Base-by-base conservation (phyloP, 2,329 filamentous ascomycete genomes). In the Penicillium sp. region DNA sequence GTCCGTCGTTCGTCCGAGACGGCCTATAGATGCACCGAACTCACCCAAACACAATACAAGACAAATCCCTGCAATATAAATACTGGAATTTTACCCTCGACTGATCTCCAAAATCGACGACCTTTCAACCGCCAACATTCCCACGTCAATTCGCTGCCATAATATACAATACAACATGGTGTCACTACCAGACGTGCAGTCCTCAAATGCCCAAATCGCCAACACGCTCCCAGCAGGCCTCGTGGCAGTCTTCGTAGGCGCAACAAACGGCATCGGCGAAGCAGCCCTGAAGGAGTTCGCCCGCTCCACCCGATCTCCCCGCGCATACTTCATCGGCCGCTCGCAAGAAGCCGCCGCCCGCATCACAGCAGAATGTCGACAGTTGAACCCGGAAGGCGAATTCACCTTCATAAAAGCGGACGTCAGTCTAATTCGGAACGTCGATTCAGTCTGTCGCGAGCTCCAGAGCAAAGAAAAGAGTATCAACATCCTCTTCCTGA, bases 401-500 rank as follows among this genome's bases (percentile, higher is more conserved):
- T 75, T 72, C 51, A 66, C 58, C n/a, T 79, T 78, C 59, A 60
- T 77, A 17, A 57, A 66, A 35, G 65, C 65, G n/a, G 74, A 79
- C 52, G 64, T 75, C 3, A 69, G 70, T 28, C 63, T 78, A 33
- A 57, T 80, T n/a, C 61, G 59, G 15, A 71, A 69, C 22, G 75
- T 79, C 3, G 76, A 79, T 54, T 62, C 69, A 6, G 69, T 73
- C 2, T 79, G 76, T 60, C 63, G 66, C 6, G 70, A 79, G 45
- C 77, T 83, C 49, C 67, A 65, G 51, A 58, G 63, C 28, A 75
- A 73, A 52, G 79, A 82, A 58, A 63, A 66, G 33, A 69, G 70
- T 24, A 70, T 83, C 51, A 80, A 82, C 59, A 61, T 81, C 3
- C 62, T 82, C 0, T 77, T 81, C 57, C 69, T 80, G 46, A 77